These are phyloP conservation scores for Cenchrus americanus DNA, from an alignment of 176 grass and related monocot genomes.

Conservation along the genomic window DNA sequence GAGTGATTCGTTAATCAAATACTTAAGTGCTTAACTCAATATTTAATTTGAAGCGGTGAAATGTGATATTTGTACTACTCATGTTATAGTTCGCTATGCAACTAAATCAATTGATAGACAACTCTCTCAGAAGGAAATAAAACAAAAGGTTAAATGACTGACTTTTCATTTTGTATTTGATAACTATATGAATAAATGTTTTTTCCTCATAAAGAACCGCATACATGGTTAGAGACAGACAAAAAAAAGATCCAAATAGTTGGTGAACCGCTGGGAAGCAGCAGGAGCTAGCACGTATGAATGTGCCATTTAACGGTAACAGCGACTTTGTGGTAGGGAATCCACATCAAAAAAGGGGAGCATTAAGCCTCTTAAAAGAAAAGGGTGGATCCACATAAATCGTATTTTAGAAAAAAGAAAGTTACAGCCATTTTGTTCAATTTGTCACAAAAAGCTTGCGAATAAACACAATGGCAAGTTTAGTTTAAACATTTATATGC, in stretches of 20 bases:
- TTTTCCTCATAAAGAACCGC: background rate
- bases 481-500: background rate
- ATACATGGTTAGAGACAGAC: background rate
- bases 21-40: background rate
- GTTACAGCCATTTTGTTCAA: background rate
- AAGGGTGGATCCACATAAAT: conserved; percentile 7
- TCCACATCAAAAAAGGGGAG: conserved; percentile 18
- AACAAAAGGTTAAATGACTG: background rate
- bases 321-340: conserved; percentile 31
- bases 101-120: background rate
- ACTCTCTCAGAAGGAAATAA: conserved; percentile 22
- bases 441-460: conserved; percentile 10
- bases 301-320: conserved; percentile 4
- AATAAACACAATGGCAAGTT: conserved; percentile 1
- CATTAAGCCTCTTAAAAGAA: background rate
- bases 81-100: background rate
- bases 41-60: background rate
- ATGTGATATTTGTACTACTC: background rate
- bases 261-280: background rate
- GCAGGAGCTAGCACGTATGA: conserved; percentile 23
- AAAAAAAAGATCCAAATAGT: background rate
- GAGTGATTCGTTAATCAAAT: conserved; percentile 18
- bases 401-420: background rate
- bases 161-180: background rate
- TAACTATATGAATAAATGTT: background rate